phyloP scores from a whole-genome alignment of 2,329 filamentous ascomycete species.

The Colletotrichum cordylinicola region DNA sequence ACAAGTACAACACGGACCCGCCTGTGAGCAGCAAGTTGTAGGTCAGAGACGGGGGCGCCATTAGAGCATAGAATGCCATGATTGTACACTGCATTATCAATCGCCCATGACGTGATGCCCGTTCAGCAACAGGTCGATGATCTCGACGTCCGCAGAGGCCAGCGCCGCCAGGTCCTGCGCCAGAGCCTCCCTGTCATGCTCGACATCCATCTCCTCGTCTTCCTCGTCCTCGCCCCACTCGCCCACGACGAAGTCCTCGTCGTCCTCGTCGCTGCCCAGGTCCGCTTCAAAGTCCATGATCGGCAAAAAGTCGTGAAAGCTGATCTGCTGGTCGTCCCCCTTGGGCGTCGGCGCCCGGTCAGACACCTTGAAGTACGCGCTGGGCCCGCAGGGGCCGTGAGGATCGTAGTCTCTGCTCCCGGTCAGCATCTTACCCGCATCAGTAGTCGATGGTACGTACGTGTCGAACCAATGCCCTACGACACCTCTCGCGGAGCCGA shows the following conservation, averaged over 20 bases:
- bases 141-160: conserved; percentile 10
- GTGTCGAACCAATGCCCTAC: conserved; percentile 82
- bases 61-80: neutral
- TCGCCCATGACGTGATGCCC: conserved; percentile 2
- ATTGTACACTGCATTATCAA: neutral
- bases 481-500: conserved; percentile 69
- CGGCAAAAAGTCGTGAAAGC: conserved; percentile 22
- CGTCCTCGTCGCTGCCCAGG: conserved; percentile 25
- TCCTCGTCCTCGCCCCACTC: conserved; percentile 33
- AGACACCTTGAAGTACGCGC: conserved; percentile 74
- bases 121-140: conserved; percentile 11
- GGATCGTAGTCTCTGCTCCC: conserved; percentile 63
- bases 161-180: conserved; percentile 26
- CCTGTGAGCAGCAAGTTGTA: conserved; percentile 29
- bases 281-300: conserved; percentile 27
- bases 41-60: neutral
- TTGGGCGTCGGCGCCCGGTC: conserved; percentile 35
- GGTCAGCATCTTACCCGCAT: neutral
- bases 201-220: conserved; percentile 30
- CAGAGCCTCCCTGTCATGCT: conserved; percentile 29
- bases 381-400: conserved; percentile 75
- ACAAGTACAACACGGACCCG: conserved; percentile 67
- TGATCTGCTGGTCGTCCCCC: conserved; percentile 20
- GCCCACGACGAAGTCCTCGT: conserved; percentile 25
- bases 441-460: conserved; percentile 39